A percentile compares a stretch with the other conserved stretches of the same genome.
Conservation (phyloP, 495 filamentous ascomycete genomes). For the Penicillium maclennaniae region DNA sequence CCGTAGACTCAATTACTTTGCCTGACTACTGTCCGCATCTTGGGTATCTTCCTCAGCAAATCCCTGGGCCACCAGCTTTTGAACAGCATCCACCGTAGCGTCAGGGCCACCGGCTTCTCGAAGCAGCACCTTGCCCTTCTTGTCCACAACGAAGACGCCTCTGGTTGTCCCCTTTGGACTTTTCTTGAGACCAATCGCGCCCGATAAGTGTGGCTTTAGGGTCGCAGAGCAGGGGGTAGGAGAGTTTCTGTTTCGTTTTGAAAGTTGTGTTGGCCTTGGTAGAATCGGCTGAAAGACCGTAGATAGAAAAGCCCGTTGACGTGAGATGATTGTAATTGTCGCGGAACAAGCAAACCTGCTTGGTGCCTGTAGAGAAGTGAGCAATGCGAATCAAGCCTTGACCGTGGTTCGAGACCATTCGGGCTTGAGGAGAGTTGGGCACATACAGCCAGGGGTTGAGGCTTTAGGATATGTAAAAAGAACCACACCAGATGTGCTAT, state of each 20-base stretch:
- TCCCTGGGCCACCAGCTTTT: conserved; percentile 27
- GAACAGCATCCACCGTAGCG: conserved; percentile 46
- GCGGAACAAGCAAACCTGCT: conserved; percentile 88
- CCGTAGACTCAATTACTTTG: conserved; percentile 3
- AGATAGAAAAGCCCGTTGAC: conserved; percentile 79
- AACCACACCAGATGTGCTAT: conserved; percentile 80
- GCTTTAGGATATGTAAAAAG: conserved; percentile 96
- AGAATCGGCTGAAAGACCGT: conserved; percentile 81
- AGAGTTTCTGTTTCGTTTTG: conserved; percentile 81
- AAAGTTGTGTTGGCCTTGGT: conserved; percentile 90
- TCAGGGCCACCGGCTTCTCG: conserved; percentile 44
- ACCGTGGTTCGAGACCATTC: background rate
- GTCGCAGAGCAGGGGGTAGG: conserved; percentile 87
- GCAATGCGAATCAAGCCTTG: background rate
- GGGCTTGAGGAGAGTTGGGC: background rate
- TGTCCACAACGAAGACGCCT: conserved; percentile 85
- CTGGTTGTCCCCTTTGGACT: conserved; percentile 68
- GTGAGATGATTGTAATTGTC: conserved; percentile 74
- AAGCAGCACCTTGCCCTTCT: conserved; percentile 49
- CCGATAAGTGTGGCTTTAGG: conserved; percentile 63
- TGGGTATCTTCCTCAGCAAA: conserved; percentile 6
- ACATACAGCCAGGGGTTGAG: conserved; percentile 92
- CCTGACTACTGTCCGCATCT: conserved; percentile 5
- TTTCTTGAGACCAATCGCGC: conserved; percentile 74
- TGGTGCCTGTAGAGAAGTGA: conserved; percentile 60